Evolutionary conservation across 1,139 yeast species (phyloP).

Genomic region (Keqinozyma sinolaborantium): DNA sequence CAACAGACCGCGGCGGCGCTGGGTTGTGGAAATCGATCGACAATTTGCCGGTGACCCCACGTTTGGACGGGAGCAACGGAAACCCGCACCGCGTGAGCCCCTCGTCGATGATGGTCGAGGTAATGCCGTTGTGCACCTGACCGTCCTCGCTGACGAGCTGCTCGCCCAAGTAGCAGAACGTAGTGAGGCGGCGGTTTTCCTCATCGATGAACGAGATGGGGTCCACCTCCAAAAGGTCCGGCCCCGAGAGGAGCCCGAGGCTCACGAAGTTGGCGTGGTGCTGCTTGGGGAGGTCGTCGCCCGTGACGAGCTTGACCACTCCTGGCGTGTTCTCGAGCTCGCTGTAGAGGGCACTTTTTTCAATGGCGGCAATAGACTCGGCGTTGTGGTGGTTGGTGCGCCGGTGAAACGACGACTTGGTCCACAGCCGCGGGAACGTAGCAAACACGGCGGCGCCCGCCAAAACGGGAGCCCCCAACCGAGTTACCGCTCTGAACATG

Average conservation of each 20-base stretch:
- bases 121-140: slow-evolving; percentile 80
- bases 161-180: slow-evolving; percentile 70
- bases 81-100: slow-evolving; percentile 86
- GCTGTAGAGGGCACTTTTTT: slow-evolving; percentile 28
- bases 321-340: slow-evolving; percentile 23
- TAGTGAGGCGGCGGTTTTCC: slow-evolving; percentile 45
- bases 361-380: slow-evolving; percentile 27
- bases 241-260: slow-evolving; percentile 63
- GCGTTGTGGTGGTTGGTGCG: slow-evolving; percentile 25
- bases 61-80: slow-evolving; percentile 71
- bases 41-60: slow-evolving; percentile 89
- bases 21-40: slow-evolving; percentile 65
- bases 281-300: slow-evolving; percentile 54
- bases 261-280: slow-evolving; percentile 64
- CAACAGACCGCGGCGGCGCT: slow-evolving; percentile 61
- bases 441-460: slow-evolving; percentile 49
- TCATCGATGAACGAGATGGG: slow-evolving; percentile 56
- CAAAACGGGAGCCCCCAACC: slow-evolving; percentile 28
- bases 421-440: slow-evolving; percentile 39
- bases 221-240: slow-evolving; percentile 59
- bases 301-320: slow-evolving; percentile 22
- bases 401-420: slow-evolving; percentile 17
- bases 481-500: slow-evolving; percentile 23
- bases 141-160: slow-evolving; percentile 67
- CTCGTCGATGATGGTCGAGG: slow-evolving; percentile 84